A percentile compares a stretch with the other conserved stretches of the same genome.
Conservation (phyloP, 805 yeast species). For the Ascoidea rubescens region DNA sequence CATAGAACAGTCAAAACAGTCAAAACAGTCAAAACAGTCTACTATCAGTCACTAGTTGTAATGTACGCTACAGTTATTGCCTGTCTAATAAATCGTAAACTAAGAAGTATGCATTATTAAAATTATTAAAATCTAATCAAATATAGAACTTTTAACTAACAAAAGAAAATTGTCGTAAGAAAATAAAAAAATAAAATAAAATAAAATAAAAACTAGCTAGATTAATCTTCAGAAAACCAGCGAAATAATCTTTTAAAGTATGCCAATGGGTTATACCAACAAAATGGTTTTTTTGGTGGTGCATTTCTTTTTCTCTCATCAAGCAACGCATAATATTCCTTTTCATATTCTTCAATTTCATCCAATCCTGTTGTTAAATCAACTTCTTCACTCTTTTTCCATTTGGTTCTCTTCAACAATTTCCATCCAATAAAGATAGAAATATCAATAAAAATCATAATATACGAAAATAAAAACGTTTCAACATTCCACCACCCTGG, state of each 20-base stretch:
- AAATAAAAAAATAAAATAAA: too few relatives aligned
- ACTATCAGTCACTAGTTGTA: too few relatives aligned
- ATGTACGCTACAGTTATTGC: too few relatives aligned
- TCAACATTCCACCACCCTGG: conserved; percentile 52
- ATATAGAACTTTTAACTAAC: too few relatives aligned
- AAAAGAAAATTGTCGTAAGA: not conserved
- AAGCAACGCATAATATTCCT: not conserved
- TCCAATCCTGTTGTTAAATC: conserved; percentile 40
- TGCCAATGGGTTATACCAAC: not conserved
- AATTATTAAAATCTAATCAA: too few relatives aligned
- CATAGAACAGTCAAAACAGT: too few relatives aligned
- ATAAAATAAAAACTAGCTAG: not conserved
- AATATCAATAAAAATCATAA: conserved; percentile 51
- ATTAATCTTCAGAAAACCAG: not conserved
- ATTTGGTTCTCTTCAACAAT: conserved; percentile 30
- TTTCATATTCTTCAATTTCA: conserved; percentile 49
- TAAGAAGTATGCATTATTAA: too few relatives aligned
- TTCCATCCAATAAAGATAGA: conserved; percentile 39
- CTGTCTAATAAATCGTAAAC: too few relatives aligned
- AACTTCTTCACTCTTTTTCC: conserved; percentile 30
- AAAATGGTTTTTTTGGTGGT: not conserved
- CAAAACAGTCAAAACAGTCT: too few relatives aligned
- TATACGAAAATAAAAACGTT: conserved; percentile 53
- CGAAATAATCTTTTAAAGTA: not conserved
- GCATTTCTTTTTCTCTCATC: not conserved